phyloP scores from a whole-genome alignment of 139 green algal genomes.

The Astrephomene gubernaculifera region DNA sequence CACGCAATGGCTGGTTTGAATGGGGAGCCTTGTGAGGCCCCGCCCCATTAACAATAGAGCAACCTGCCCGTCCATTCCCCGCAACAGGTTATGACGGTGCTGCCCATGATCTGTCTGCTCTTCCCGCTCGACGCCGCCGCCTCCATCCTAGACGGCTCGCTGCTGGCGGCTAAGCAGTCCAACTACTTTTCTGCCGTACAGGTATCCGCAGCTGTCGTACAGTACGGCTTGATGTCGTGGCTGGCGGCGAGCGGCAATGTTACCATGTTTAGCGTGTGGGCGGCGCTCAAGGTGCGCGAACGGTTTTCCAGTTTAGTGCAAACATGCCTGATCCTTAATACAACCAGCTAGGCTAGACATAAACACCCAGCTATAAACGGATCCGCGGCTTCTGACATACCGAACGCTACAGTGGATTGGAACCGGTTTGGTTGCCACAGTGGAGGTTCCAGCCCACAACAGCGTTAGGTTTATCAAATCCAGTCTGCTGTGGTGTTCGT shows the following conservation, averaged over 20 bases:
- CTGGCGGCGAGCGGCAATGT: constrained; percentile 40
- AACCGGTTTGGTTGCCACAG: not conserved
- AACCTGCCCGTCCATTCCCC: constrained; percentile 51
- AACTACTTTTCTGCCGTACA: constrained; percentile 54
- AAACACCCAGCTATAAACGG: not conserved
- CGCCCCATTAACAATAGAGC: too few relatives aligned
- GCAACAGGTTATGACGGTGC: constrained; percentile 52
- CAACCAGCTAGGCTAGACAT: not conserved
- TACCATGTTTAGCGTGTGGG: constrained; percentile 49
- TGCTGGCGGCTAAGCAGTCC: constrained; percentile 70
- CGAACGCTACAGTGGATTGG: not conserved
- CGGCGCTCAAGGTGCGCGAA: constrained; percentile 40
- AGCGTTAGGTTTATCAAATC: too few relatives aligned
- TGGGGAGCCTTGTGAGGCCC: too few relatives aligned
- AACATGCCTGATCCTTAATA: too few relatives aligned
- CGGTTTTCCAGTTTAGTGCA: not conserved
- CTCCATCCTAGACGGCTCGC: constrained; percentile 63
- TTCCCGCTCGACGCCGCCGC: constrained; percentile 64
- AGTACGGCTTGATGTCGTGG: constrained; percentile 52
- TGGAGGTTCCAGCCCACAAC: not conserved
- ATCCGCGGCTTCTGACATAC: not conserved
- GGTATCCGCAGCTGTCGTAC: constrained; percentile 27
- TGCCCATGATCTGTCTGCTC: constrained; percentile 58
- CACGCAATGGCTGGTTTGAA: too few relatives aligned
- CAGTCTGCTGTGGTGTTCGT: too few relatives aligned